Conservation (phyloP, 139 green algal genomes). For the Chlorella sp. region DNA sequence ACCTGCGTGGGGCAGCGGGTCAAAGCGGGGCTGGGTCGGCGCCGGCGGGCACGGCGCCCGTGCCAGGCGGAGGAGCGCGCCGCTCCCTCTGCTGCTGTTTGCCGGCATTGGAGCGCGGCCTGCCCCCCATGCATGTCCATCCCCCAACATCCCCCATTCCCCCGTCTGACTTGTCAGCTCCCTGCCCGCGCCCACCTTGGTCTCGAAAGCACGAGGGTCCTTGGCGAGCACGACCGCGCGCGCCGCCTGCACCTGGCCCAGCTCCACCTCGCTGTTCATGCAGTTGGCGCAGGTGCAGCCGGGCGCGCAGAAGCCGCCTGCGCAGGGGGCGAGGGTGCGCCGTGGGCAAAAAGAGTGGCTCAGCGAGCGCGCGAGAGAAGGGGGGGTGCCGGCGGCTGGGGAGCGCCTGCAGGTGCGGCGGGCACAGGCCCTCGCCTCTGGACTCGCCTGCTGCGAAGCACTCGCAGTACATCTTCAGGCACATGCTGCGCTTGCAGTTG, state of each 20-base stretch:
- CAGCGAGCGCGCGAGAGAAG: not conserved
- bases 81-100: no score
- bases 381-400: not conserved
- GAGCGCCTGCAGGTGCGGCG: not conserved
- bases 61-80: no score
- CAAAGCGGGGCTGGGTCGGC: no score
- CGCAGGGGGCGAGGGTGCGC: not conserved
- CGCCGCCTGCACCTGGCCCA: slow-evolving; percentile 16
- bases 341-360: not conserved
- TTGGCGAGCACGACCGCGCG: slow-evolving; percentile 51
- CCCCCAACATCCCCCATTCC: no score
- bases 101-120: no score
- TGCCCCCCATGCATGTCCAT: no score
- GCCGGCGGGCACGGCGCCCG: no score
- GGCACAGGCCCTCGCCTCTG: not conserved
- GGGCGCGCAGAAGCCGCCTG: slow-evolving; percentile 39
- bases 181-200: slow-evolving; percentile 63
- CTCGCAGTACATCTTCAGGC: slow-evolving; percentile 94
- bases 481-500: slow-evolving; percentile 89
- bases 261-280: slow-evolving; percentile 53
- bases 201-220: slow-evolving; percentile 65
- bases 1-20: slow-evolving; percentile 11
- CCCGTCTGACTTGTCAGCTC: no score
- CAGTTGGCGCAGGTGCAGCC: slow-evolving; percentile 72
- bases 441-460: slow-evolving; percentile 70